Evolutionary conservation across 1,139 yeast genomes (phyloP), one percentile per base, ranked within the genome.

Genomic region (Pichia sp.): DNA sequence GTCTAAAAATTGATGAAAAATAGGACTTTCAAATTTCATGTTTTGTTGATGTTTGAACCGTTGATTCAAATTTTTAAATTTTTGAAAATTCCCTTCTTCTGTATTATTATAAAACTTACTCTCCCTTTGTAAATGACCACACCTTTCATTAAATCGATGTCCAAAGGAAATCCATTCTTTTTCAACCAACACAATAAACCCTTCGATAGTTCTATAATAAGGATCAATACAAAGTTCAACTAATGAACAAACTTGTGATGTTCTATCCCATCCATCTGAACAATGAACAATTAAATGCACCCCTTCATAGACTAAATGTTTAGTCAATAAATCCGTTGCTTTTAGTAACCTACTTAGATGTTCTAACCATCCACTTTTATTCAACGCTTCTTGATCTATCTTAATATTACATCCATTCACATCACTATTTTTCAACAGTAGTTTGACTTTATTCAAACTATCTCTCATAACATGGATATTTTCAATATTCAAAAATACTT

Each of bases 251-350:
- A 89, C 76, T 57, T 91, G 97, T 0, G 96, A 78, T 0, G 98
- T 93, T 45, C 98, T 69, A 59, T 91, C 98, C 98, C 98, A 91
- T 1, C 98, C 98, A 64, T 91, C 98, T 0, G 96, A 88, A 59
- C 98, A 91, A 63, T 91, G 98, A 10, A 93, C 74, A 7, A 91
- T 60, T 6, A 91, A 76, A 60, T 89, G 93, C 13, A 94, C 83
- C 47, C 81, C 79, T 57, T 87, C 85, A 53, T 81, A 75, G 48
- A 86, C 87, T 19, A 91, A 74, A 21, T 91, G 83, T 53, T 86
- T 82, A 28, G 83, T 77, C 38, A 91, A 74, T 35, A 86, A 70
- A 43, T 85, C 89, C 1, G 91, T 83, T 0, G 95, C 83, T 34
- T 80, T 80, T 40, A 91, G 60, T 26, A 91, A 71, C 15, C 81